Evolutionary conservation across 2,329 filamentous ascomycete genomes (phyloP), one percentile per base, ranked within the genome.

Genomic region (Calonectria hongkongensis): DNA sequence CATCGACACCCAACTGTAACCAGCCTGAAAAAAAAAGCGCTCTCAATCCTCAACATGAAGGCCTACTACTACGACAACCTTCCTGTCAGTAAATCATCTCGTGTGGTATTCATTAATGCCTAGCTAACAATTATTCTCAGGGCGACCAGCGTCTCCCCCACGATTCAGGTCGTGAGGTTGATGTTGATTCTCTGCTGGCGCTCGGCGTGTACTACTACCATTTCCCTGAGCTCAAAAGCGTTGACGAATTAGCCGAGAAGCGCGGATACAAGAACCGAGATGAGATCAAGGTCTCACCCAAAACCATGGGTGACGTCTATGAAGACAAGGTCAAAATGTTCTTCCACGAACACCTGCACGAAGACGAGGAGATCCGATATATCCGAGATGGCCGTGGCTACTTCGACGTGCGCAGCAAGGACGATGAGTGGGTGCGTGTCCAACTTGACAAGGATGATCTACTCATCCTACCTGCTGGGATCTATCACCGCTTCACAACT

Each of bases 321-420:
- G 96, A 99, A 85, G 91, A 94, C 75, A 98, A 98, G 85, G 95
- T 99, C 75, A 96, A 95, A 87, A 91, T 86, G 77, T 99, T 99
- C 88, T 99, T 98, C 87, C 84, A 94, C 79, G 97, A 99, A 88
- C 97, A 99, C 84, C 85, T 99, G 80, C 97, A 99, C 83, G 97
- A 99, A 87, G 97, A 99, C 79, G 97, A 99, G 87, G 97, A 99
- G 89, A 99, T 99, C 77, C 89, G 97, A 60, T 99, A 98, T 81
- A 96, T 99, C 77, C 89, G 95, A 39, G 96, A 93, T 73, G 97
- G 97, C 0, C 90, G 91, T 68, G 97, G 97, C 0, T 99, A 94
- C 84, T 99, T 99, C 82, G 97, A 99, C 85, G 96, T 99, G 3
- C 89, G 97, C 62, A 93, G 92, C 81, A 88, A 94, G 83, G 91